Evolutionary conservation across 164 flowering plant genomes (phyloP).

Genomic region (Brasenia schreberi): DNA sequence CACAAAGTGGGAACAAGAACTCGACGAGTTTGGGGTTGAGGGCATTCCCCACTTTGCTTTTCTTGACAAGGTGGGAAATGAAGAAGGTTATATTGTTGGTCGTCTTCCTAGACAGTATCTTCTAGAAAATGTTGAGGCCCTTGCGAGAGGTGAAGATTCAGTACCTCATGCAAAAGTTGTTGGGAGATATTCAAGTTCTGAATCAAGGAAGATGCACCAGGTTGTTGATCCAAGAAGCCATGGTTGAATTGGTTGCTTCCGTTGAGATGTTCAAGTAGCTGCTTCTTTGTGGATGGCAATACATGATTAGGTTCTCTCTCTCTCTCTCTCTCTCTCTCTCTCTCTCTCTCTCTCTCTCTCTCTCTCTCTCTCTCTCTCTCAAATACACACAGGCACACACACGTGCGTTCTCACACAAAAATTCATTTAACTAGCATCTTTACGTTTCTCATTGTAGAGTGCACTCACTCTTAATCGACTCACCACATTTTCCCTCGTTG

Average conservation of each 20-base stretch:
- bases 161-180: conserved; percentile 80
- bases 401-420: too few relatives aligned
- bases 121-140: conserved; percentile 79
- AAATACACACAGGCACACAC: too few relatives aligned
- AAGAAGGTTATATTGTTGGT: conserved; percentile 92
- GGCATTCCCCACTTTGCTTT: conserved; percentile 98
- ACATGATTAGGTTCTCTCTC: too few relatives aligned
- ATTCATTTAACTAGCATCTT: too few relatives aligned
- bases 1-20: conserved; percentile 99
- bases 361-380: too few relatives aligned
- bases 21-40: conserved; percentile 97
- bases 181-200: conserved; percentile 77
- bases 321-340: too few relatives aligned
- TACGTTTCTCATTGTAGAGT: too few relatives aligned
- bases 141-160: conserved; percentile 60
- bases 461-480: too few relatives aligned
- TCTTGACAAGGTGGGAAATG: conserved; percentile 77
- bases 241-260: conserved; percentile 7
- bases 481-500: too few relatives aligned
- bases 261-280: too few relatives aligned
- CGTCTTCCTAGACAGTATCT: conserved; percentile 50
- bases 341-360: too few relatives aligned
- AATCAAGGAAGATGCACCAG: conserved; percentile 61
- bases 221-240: conserved; percentile 71
- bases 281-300: too few relatives aligned